These are phyloP conservation scores for Termitomyces titanicus DNA, from an alignment of 768 basidiomycete species.

Conservation along the genomic window DNA sequence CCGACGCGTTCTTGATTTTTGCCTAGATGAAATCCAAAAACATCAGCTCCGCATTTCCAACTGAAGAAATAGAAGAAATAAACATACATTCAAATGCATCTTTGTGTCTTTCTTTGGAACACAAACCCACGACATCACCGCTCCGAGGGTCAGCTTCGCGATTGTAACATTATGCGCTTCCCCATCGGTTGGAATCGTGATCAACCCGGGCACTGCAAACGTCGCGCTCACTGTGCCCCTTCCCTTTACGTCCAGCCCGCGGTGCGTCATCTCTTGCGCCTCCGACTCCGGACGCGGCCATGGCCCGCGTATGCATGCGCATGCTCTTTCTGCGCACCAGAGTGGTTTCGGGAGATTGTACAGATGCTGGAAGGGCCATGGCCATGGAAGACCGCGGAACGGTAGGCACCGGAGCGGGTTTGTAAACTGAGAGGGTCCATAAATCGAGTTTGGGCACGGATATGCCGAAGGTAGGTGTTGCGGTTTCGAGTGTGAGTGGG, in stretches of 20 bases:
- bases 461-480: slow-evolving; percentile 37
- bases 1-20: slow-evolving; percentile 23
- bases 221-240: slow-evolving; percentile 21
- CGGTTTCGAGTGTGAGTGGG: slow-evolving; percentile 39
- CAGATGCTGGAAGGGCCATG: background rate
- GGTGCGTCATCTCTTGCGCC: background rate
- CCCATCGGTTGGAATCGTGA: slow-evolving; percentile 22
- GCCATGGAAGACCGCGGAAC: background rate
- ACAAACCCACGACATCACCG: slow-evolving; percentile 22
- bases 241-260: slow-evolving; percentile 2
- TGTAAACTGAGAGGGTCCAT: slow-evolving; percentile 29
- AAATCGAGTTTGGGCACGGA: slow-evolving; percentile 31
- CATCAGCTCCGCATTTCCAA: background rate
- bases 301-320: too few species aligned
- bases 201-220: slow-evolving; percentile 22
- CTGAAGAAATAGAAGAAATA: too few species aligned
- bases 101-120: slow-evolving; percentile 24
- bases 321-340: too few species aligned
- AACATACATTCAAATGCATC: slow-evolving; percentile 20
- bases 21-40: slow-evolving; percentile 14
- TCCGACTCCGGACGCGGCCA: too few species aligned
- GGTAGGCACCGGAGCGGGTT: background rate
- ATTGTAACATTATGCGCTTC: slow-evolving; percentile 25
- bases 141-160: slow-evolving; percentile 17
- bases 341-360: too few species aligned